Percentiles rank a stretch among this genome's conserved stretches.
Evolutionary conservation across 2,329 filamentous ascomycete species (phyloP).

Genomic region (Pseudonectria buxi): DNA sequence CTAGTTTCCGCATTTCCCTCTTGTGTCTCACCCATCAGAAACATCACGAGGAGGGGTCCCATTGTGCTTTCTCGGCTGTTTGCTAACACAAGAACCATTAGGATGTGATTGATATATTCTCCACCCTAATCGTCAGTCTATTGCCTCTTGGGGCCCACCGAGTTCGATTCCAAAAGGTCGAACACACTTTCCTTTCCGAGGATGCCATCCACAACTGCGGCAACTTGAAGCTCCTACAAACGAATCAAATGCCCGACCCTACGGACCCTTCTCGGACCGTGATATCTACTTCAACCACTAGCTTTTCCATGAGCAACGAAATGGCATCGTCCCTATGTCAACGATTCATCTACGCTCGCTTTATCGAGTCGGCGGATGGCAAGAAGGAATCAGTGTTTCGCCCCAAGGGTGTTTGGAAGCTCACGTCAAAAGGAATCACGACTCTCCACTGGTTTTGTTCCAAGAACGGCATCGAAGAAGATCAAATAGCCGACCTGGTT

Average conservation of each 20-base stretch:
- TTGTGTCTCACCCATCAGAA: too few species aligned
- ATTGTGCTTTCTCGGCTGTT: too few species aligned
- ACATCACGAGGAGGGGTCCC: too few species aligned
- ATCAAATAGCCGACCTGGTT: conserved; percentile 78
- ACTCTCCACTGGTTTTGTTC: conserved; percentile 88
- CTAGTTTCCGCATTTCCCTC: too few species aligned
- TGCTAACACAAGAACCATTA: conserved; percentile 28
- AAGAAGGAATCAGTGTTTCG: conserved; percentile 73
- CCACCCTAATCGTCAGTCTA: conserved; percentile 88
- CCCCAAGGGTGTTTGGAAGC: conserved; percentile 91
- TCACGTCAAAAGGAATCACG: conserved; percentile 93
- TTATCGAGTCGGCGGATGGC: conserved; percentile 88
- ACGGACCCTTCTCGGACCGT: conserved; percentile 93
- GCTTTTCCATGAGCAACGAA: conserved; percentile 97
- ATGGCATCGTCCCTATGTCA: conserved; percentile 95
- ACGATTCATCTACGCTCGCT: conserved; percentile 85
- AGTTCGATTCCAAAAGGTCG: conserved; percentile 80
- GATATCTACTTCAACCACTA: conserved; percentile 94
- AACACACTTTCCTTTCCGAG: conserved; percentile 91
- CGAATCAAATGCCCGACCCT: conserved; percentile 96
- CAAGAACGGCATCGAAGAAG: conserved; percentile 88
- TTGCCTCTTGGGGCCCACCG: conserved; percentile 77
- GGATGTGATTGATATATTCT: conserved; percentile 97
- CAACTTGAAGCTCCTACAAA: conserved; percentile 95
- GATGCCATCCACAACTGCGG: conserved; percentile 97